Conservation (phyloP, 352 stramenopile species). For the Phytophthora lateralis region DNA sequence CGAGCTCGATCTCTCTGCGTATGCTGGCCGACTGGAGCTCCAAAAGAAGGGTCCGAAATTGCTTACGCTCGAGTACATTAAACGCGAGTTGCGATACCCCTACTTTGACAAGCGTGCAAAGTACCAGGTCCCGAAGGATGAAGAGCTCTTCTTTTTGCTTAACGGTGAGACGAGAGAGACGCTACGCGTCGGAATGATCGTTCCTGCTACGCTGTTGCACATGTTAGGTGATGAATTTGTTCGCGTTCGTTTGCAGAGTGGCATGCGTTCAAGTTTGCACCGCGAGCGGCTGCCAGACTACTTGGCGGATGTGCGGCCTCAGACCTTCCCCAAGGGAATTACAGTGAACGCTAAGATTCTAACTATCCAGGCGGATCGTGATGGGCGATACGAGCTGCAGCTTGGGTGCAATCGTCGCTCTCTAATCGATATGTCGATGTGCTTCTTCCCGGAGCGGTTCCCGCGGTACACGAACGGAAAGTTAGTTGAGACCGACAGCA, state of each 20-base stretch:
- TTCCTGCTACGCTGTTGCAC: slow-evolving; percentile 84
- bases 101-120: slow-evolving; percentile 90
- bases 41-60: slow-evolving; percentile 91
- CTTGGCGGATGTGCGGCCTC: slow-evolving; percentile 61
- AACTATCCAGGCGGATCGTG: slow-evolving; percentile 66
- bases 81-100: slow-evolving; percentile 87
- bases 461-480: slow-evolving; percentile 59
- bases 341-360: slow-evolving; percentile 90
- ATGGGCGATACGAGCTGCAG: slow-evolving; percentile 76
- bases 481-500: slow-evolving; percentile 69
- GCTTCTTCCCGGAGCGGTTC: slow-evolving; percentile 67
- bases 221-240: slow-evolving; percentile 87
- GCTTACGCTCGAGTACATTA: slow-evolving; percentile 89
- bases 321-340: slow-evolving; percentile 79
- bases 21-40: slow-evolving; percentile 83
- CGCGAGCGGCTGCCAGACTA: slow-evolving; percentile 85
- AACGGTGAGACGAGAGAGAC: slow-evolving; percentile 86
- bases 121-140: slow-evolving; percentile 83
- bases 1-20: slow-evolving; percentile 87
- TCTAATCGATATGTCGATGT: slow-evolving; percentile 77
- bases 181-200: slow-evolving; percentile 83
- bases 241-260: slow-evolving; percentile 83
- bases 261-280: slow-evolving; percentile 79
- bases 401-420: slow-evolving; percentile 80
- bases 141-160: slow-evolving; percentile 89